A percentile compares a stretch with the other conserved stretches of the same genome.
phyloP scores from a whole-genome alignment of 2,329 filamentous ascomycete species.

The Madurella mycetomatis region DNA sequence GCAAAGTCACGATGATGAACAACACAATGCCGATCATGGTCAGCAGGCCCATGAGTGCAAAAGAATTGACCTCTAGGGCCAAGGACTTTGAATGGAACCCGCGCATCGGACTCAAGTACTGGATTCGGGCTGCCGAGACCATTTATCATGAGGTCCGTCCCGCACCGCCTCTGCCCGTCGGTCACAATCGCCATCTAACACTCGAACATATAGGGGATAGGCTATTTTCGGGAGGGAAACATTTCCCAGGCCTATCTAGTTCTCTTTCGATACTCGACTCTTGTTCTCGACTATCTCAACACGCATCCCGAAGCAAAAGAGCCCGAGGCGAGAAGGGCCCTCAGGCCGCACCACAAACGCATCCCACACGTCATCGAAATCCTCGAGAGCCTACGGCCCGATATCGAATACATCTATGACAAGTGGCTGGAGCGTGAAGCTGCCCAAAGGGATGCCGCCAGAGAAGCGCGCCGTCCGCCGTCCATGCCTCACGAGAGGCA shows the following conservation, averaged over 20 bases:
- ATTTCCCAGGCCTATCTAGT: slow-evolving; percentile 85
- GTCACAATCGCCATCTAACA: slow-evolving; percentile 19
- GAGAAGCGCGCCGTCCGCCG: slow-evolving; percentile 19
- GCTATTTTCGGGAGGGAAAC: slow-evolving; percentile 82
- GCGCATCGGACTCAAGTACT: slow-evolving; percentile 71
- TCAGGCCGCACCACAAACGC: slow-evolving; percentile 49
- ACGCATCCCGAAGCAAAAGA: slow-evolving; percentile 71
- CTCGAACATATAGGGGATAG: slow-evolving; percentile 58
- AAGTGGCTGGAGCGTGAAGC: slow-evolving; percentile 57
- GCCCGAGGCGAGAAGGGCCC: slow-evolving; percentile 58
- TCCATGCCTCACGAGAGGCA: slow-evolving; percentile 33
- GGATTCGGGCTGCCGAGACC: slow-evolving; percentile 75
- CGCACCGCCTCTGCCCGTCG: neutral
- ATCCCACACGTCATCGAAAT: slow-evolving; percentile 58
- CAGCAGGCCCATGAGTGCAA: slow-evolving; percentile 62
- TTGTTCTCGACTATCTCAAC: slow-evolving; percentile 72
- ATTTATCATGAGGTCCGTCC: slow-evolving; percentile 72
- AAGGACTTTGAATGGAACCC: slow-evolving; percentile 77
- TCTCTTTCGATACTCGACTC: slow-evolving; percentile 79
- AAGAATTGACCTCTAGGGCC: slow-evolving; percentile 72
- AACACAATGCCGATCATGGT: slow-evolving; percentile 3
- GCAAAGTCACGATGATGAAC: neutral
- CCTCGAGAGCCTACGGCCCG: slow-evolving; percentile 74
- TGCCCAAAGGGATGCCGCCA: slow-evolving; percentile 28
- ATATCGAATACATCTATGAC: slow-evolving; percentile 67